These are phyloP conservation scores for Leonotis leonurus DNA, from an alignment of 257 asterid species.

Conservation along the genomic window DNA sequence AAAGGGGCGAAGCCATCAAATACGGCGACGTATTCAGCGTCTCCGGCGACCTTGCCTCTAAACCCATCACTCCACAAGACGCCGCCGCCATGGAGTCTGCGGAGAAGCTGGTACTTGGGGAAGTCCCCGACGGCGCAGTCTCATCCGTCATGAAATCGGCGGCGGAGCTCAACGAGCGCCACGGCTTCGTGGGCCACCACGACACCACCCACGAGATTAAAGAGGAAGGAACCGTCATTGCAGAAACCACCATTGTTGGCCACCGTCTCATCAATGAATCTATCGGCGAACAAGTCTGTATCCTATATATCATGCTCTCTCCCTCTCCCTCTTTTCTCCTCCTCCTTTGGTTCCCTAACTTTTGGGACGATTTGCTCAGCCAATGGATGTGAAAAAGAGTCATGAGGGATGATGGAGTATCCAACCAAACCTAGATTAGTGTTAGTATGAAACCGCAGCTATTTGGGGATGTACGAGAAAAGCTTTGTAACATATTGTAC, in stretches of 20 bases:
- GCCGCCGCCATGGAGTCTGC: slow-evolving; percentile 46
- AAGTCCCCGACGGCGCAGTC: slow-evolving; percentile 30
- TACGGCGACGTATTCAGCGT: slow-evolving; percentile 48
- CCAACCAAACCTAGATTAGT: too few species aligned
- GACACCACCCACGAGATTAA: slow-evolving; percentile 16
- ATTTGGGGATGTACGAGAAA: too few species aligned
- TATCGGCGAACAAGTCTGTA: not conserved
- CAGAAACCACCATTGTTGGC: slow-evolving; percentile 26
- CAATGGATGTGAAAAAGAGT: not conserved
- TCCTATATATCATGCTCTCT: not conserved
- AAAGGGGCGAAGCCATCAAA: slow-evolving; percentile 19
- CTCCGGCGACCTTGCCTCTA: slow-evolving; percentile 35
- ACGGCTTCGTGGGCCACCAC: slow-evolving; percentile 24
- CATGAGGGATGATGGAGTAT: too few species aligned
- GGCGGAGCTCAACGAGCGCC: slow-evolving; percentile 25
- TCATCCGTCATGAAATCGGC: slow-evolving; percentile 47
- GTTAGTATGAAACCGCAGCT: too few species aligned
- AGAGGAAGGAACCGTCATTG: slow-evolving; percentile 22
- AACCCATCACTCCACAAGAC: slow-evolving; percentile 38
- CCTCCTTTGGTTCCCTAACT: not conserved
- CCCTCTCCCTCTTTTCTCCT: not conserved
- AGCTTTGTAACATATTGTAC: too few species aligned
- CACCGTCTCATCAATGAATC: slow-evolving; percentile 32
- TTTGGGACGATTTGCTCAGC: not conserved
- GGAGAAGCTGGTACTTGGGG: slow-evolving; percentile 31